Base-by-base conservation (phyloP, 257 asterid species). In the Nicotiana tomentosiformis region DNA sequence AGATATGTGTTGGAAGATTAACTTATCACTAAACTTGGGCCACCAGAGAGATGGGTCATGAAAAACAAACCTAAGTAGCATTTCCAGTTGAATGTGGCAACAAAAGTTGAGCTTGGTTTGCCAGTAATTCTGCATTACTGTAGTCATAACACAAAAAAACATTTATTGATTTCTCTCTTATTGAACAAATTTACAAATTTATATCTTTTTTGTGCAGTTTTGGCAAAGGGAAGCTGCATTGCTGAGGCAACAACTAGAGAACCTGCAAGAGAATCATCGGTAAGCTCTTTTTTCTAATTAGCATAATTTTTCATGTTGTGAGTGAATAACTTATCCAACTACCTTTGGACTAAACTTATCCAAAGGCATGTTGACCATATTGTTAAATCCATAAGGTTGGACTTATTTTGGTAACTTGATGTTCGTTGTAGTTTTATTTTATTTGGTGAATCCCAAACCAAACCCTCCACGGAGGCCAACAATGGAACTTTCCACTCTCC, bases 161-260 rank as follows among this genome's bases (percentile, higher is more conserved):
- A 66, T 66, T 11, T 66, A 32, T 15, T 66, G 78, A 46, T 72
- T 72, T 20, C 37, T 46, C 14, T 46, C 26, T 23, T 46, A 49
- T 70, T 74, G 79, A 74, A 43, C 10, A 43, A 32, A 7, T 39
- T 39, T 43, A 43, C 51, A 43, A 43, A 43, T 9, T 11, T 43
- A 43, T 9, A 8, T 43, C 51, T 78, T 43, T 74, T 80, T 62
- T 78, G 60, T 66, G 68, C 91, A 93, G 97, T 89, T 89, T 85
- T 93, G 96, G 97, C 92, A 91, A 83, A 84, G 87, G 83, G 97
- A 93, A 89, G 96, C 88, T 16, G 91, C 86, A 78, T 72, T 84
- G 87, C 82, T 93, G 87, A 84, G 89, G 83, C 93, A 90, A 83
- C 94, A 91, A 87, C 84, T 93, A 83, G 90, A 91, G 76, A 88